Base-by-base conservation (phyloP, 176 grass and related monocot genomes). In the Stipa capillata region DNA sequence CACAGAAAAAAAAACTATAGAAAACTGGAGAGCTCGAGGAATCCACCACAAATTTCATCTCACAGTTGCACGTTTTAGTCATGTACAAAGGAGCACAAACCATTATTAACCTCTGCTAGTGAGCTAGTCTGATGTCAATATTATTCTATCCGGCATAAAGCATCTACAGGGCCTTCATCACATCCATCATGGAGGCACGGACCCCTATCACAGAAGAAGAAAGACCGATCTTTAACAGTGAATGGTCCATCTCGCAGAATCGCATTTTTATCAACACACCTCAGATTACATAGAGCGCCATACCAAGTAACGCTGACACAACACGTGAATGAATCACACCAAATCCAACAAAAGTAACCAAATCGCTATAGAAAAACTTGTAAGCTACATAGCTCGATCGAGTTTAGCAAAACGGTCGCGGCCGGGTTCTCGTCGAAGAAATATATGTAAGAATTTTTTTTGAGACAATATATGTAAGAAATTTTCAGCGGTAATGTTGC, bases 401-500 rank as follows among this genome's bases (percentile, higher is more conserved):
- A 65, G 32, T 35, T 20, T 0, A 60, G 29, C 18, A 64, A 33
- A 24, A 32, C 13, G 20, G 28, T 16, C 2, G 23, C 21, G 21
- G 24, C 13, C 7, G 6, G 65, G 23, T 14, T n/a, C 16, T 25
- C 21, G 8, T 12, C 48, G 0, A 40, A 4, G 54, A 25, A 44
- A 53, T 29, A 0, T 9, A 11, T 7, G 18, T 20, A 50, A n/a
- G 20, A 51, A 21, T 12, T 10, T n/a, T n/a, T n/a, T n/a, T n/a
- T n/a, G n/a, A n/a, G n/a, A n/a, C n/a, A 44, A 53, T 29, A 0
- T 9, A 11, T 7, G 18, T 20, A 50, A n/a, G 20, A 51, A 21
- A 25, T 40, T 2, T 24, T 71, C 43, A 64, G 23, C 53, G 5
- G 50, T 92, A 92, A 57, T 73, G 74, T 12, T 80, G 74, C 48